Evolutionary conservation across 306 rosid genomes (phyloP), one percentile per base, ranked within the genome.

Genomic region (Dalbergia oliveri): DNA sequence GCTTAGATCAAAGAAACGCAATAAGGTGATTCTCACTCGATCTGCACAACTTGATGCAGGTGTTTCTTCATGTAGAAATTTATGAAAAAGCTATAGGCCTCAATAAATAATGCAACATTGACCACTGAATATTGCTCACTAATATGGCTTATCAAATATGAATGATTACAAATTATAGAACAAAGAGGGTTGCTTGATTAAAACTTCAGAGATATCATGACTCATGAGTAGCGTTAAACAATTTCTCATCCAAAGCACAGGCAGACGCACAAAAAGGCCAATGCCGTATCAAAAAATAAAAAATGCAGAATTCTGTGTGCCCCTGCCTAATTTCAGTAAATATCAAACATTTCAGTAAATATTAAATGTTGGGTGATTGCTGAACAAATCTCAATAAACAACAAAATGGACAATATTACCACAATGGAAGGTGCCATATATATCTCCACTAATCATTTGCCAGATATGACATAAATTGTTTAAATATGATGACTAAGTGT

Each of bases 351-450:
- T 66, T 79, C 59, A 31, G 67, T 74, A 66, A 73, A 9, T 56
- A 16, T 58, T 66, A 43, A 65, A 34, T 5, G 69, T 65, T 66
- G 33, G 12, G 16, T 66, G 45, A 74, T 75, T 81, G 53, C 60
- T 45, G n/a, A 81, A 58, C 23, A 65, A 58, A 74, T 66, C 21
- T 33, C 39, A 80, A 47, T 33, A 80, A 39, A 66, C 45, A 67
- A 81, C 45, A 67, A 81, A 59, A 61, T 11, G 58, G 19, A 75
- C 47, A 67, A 71, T 53, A 11, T 51, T 66, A 73, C 62, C 35
- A 66, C 34, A 57, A 54, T 66, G 19, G 57, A 69, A 66, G n/a
- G 56, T 74, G 26, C 41, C 35, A 59, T 2, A 37, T 26, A 81
- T 45, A 73, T 43, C 72, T 18, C 76, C 76, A 57, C 19, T 57